Base-by-base conservation (phyloP, 371 early-diverging fungal genomes). In the Circinella minor region DNA sequence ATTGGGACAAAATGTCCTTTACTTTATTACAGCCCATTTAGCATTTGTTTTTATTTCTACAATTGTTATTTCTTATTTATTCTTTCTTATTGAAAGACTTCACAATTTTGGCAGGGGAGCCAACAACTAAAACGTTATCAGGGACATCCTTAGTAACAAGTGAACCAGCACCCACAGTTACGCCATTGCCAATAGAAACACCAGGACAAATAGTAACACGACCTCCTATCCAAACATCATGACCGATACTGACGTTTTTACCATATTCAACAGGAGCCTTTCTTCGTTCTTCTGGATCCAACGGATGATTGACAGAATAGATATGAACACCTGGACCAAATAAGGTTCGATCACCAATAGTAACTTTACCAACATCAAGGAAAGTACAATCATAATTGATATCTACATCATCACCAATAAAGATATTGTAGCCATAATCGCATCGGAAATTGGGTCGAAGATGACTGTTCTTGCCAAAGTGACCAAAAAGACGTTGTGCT, bases 261-360 rank as follows among this genome's bases (percentile, higher is more conserved):
- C 51, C 51, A n/a, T 17, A 51, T 51, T 51, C 51, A 43, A 43
- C 51, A 17, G 47, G 15, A 11, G 47, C 14, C 51, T 51, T 8
- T 8, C 43, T 43, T 51, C 51, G 8, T n/a, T 51, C 51, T 17
- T 13, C 51, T 14, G 51, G n/a, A 51, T 51, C 51, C 51, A 51
- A 51, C 1, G 51, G 51, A n/a, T 51, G 51, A 15, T n/a, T n/a
- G 17, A 51, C 51, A 5, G 51, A 5, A 51, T 51, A 51, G 1
- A 51, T 51, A n/a, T 51, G 51, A 51, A 51, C 51, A n/a, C 51
- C 51, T 17, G 51, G 51, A 51, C 51, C 51, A 15, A 51, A 51
- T 5, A 17, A 15, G 5, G 51, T 13, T 17, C 51, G 51, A n/a
- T 51, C 51, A n/a, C 51, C 51, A n/a, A 51, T n/a, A 17, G 51